Evolutionary conservation across 139 green algal genomes (phyloP), one percentile per base, ranked within the genome.

Genomic region (Pseudopediastrum boryanum): DNA sequence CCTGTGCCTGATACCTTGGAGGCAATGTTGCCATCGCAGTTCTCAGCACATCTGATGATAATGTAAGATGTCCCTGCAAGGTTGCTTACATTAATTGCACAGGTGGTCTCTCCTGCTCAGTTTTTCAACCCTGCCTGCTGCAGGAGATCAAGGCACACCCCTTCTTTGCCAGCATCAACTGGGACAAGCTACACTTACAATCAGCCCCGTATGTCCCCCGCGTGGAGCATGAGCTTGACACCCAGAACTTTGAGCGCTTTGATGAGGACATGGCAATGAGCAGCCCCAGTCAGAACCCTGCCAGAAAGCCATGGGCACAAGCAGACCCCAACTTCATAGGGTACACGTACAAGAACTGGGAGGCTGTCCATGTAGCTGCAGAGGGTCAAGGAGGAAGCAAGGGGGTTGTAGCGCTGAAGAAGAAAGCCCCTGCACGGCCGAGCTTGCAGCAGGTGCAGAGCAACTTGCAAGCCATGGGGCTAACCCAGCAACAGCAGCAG

Each of bases 171-270:
- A 93, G 94, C 1, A 36, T 99, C 9, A 77, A 94, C 56, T 99
- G 96, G 96, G 83, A 90, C 13, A 43, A 25, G 33, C 79, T 99
- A 73, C 91, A 95, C 81, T 19, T 46, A 2, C 59, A 38, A 44
- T 12, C 65, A 38, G 77, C 95, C 16, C 95, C 96, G 0, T 97
- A 94, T 85, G 52, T 86, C 63, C 96, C 96, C 2, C 69, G 76
- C 4, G 87, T 99, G 36, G 84, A 90, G 9, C 89, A 95, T 77
- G 94, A 97, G 73, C 86, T 99, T 12, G 96, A 99, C 87, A 99
- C 96, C 6, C 90, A 95, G 79, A 99, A 99, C 86, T 99, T 99
- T 87, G 96, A 99, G 79, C 81, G 94, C 67, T 99, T 98, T 81
- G 94, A 98, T 27, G 96, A 99, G 85, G 90, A 96, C 36, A 61